Percentiles rank a stretch among this genome's conserved stretches.
These are phyloP conservation scores for Colletotrichum sp. DNA, from an alignment of 2,329 filamentous ascomycete species.

Conservation along the genomic window DNA sequence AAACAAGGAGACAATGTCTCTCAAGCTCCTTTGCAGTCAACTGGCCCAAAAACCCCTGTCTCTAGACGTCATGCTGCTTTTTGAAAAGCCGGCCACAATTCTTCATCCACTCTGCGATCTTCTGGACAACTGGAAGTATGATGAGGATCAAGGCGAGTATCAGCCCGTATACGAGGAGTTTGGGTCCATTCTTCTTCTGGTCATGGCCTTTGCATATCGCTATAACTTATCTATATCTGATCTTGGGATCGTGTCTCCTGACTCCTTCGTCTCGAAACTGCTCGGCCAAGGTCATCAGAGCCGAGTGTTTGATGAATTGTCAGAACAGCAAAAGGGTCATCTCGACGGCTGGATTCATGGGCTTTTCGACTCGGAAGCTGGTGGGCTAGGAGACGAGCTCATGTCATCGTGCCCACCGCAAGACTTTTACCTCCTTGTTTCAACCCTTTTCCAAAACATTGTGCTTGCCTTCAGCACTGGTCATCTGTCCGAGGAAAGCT, in stretches of 20 bases:
- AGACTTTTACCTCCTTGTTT: slow-evolving; percentile 80
- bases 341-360: slow-evolving; percentile 79
- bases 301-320: slow-evolving; percentile 64
- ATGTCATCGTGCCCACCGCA: slow-evolving; percentile 84
- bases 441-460: slow-evolving; percentile 78
- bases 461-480: slow-evolving; percentile 72
- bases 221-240: slow-evolving; percentile 71
- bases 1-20: slow-evolving; percentile 79
- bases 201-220: slow-evolving; percentile 77
- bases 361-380: slow-evolving; percentile 76
- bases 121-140: slow-evolving; percentile 80
- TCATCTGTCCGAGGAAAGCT: slow-evolving; percentile 69
- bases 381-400: slow-evolving; percentile 78
- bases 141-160: slow-evolving; percentile 84
- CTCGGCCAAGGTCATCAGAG: slow-evolving; percentile 64
- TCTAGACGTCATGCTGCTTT: slow-evolving; percentile 78
- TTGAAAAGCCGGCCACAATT: slow-evolving; percentile 72
- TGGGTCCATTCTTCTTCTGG: slow-evolving; percentile 74
- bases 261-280: slow-evolving; percentile 74
- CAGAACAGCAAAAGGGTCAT: slow-evolving; percentile 67
- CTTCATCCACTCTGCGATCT: slow-evolving; percentile 76
- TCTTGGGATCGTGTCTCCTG: slow-evolving; percentile 62
- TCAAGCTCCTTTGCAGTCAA: slow-evolving; percentile 75
- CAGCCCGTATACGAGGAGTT: slow-evolving; percentile 89
- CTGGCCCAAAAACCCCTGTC: slow-evolving; percentile 75